phyloP scores from a whole-genome alignment of 495 filamentous ascomycete genomes.

The Penicillium salamii region DNA sequence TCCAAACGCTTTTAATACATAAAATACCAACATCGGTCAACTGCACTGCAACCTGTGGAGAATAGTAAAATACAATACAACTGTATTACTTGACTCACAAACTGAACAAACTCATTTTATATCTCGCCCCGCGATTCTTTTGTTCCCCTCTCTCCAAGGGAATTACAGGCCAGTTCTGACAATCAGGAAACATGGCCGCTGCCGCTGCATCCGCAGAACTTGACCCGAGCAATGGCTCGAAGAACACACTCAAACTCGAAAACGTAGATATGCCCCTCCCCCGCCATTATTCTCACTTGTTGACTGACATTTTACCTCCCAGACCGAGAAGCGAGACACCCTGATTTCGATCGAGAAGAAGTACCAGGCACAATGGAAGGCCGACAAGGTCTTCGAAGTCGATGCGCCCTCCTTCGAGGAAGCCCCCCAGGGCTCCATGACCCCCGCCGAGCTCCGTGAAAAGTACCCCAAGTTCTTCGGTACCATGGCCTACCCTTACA shows the following conservation, averaged over 20 bases:
- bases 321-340: constrained; percentile 92
- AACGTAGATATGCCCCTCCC: constrained; percentile 51
- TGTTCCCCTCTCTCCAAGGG: constrained; percentile 16
- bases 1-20: background rate
- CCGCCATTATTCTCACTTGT: constrained; percentile 20
- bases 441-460: constrained; percentile 68
- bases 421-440: constrained; percentile 66
- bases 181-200: constrained; percentile 47
- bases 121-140: constrained; percentile 34
- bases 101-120: constrained; percentile 25
- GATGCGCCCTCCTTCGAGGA: constrained; percentile 77
- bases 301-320: constrained; percentile 13
- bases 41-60: background rate
- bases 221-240: constrained; percentile 58
- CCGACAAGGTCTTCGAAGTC: constrained; percentile 74
- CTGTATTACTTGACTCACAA: constrained; percentile 21
- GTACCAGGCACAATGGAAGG: constrained; percentile 84
- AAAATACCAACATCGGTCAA: background rate
- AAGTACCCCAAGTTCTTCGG: constrained; percentile 89
- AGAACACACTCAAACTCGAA: constrained; percentile 71
- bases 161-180: constrained; percentile 10
- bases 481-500: constrained; percentile 93
- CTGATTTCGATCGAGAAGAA: constrained; percentile 86
- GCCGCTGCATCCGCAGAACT: constrained; percentile 54
- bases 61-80: constrained; percentile 11